Evolutionary conservation across 805 yeast genomes (phyloP).

Genomic region (Metschnikowia lachancei): DNA sequence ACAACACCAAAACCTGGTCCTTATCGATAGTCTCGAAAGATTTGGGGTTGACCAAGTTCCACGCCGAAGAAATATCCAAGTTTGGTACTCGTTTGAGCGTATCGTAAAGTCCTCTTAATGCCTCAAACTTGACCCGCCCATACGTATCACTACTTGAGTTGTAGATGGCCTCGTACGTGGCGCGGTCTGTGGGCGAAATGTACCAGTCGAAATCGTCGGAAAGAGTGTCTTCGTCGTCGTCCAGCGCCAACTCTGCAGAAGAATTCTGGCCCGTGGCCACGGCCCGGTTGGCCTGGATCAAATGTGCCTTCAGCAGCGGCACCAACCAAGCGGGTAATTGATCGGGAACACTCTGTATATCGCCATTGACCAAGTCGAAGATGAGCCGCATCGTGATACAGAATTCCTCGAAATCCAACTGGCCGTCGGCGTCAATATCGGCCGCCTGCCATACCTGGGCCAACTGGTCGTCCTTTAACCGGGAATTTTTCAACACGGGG

Average conservation of each 20-base stretch:
- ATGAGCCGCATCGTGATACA: slow-evolving; percentile 96
- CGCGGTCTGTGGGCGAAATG: slow-evolving; percentile 82
- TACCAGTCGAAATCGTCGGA: slow-evolving; percentile 90
- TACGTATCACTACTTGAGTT: slow-evolving; percentile 68
- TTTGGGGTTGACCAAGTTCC: slow-evolving; percentile 94
- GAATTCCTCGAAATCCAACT: slow-evolving; percentile 93
- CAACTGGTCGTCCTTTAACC: slow-evolving; percentile 56
- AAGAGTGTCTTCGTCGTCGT: slow-evolving; percentile 58
- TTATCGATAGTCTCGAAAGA: slow-evolving; percentile 84
- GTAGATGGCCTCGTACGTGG: slow-evolving; percentile 76
- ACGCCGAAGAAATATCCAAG: slow-evolving; percentile 82
- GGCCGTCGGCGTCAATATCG: slow-evolving; percentile 25
- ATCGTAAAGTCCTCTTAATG: slow-evolving; percentile 65
- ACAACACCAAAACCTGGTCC: slow-evolving; percentile 84
- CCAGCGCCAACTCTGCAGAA: slow-evolving; percentile 20
- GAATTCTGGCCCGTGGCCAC: slow-evolving; percentile 34
- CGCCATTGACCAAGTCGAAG: slow-evolving; percentile 84
- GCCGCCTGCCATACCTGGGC: slow-evolving; percentile 83
- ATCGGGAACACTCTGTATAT: slow-evolving; percentile 54
- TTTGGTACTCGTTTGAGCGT: slow-evolving; percentile 73
- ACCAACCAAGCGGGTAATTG: slow-evolving; percentile 87
- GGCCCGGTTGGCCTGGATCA: slow-evolving; percentile 81
- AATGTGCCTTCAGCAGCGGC: slow-evolving; percentile 83
- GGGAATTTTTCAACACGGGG: slow-evolving; percentile 72
- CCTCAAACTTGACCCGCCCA: slow-evolving; percentile 76